Percentiles rank a stretch among this genome's conserved stretches.
These are phyloP conservation scores for Neopestalotiopsis sp. DNA, from an alignment of 2,329 filamentous ascomycete species.

Conservation along the genomic window DNA sequence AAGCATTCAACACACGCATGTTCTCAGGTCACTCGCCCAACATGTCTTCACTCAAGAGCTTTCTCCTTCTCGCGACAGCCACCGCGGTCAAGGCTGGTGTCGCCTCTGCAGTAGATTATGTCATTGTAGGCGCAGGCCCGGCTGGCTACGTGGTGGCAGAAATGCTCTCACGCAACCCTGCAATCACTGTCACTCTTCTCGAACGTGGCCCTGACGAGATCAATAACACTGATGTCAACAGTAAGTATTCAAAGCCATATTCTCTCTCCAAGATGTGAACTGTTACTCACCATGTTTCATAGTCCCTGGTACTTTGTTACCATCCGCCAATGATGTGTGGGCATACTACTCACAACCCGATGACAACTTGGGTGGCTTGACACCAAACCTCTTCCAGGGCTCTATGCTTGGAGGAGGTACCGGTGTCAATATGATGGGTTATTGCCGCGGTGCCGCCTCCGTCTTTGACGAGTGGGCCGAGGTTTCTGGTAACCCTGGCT, in stretches of 20 bases:
- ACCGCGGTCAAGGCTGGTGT: neutral
- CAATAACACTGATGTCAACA: neutral
- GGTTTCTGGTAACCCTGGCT: slow-evolving; percentile 16
- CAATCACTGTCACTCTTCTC: neutral
- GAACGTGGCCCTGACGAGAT: slow-evolving; percentile 7
- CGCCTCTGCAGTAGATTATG: slow-evolving; percentile 8
- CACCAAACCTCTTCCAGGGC: slow-evolving; percentile 18
- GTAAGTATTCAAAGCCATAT: neutral
- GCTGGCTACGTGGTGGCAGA: slow-evolving; percentile 14
- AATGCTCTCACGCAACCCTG: neutral
- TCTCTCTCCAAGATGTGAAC: too few relatives aligned
- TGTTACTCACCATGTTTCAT: neutral
- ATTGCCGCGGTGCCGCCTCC: slow-evolving; percentile 20
- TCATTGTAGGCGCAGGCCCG: slow-evolving; percentile 14
- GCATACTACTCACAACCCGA: neutral
- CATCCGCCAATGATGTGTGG: neutral
- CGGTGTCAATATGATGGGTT: slow-evolving; percentile 38
- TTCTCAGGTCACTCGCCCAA: neutral
- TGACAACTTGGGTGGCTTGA: neutral
- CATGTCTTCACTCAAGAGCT: neutral
- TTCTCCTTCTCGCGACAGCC: neutral
- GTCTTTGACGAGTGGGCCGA: slow-evolving; percentile 25
- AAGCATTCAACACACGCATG: neutral
- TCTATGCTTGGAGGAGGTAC: slow-evolving; percentile 34
- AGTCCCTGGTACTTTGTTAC: neutral